Evolutionary conservation across 2,329 filamentous ascomycete genomes (phyloP).

Genomic region (Ambrosiella beaveri): DNA sequence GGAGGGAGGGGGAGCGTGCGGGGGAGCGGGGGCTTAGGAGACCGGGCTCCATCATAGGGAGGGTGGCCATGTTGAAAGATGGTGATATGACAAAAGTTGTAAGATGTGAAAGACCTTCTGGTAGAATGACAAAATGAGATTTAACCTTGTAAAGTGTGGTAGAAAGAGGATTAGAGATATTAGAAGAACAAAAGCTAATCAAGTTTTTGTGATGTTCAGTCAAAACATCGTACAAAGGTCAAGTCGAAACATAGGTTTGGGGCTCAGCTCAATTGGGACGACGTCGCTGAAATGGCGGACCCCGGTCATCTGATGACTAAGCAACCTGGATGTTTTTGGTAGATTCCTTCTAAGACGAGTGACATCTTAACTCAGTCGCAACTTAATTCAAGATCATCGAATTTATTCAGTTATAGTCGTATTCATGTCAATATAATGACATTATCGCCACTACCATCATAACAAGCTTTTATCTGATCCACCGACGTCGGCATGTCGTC

Average conservation of each 20-base stretch:
- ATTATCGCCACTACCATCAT: neutral
- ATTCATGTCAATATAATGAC: no score
- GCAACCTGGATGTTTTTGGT: neutral
- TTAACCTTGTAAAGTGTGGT: neutral
- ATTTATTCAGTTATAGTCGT: neutral
- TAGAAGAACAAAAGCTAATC: neutral
- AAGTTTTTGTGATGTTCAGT: neutral
- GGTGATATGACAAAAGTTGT: neutral
- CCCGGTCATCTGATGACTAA: neutral
- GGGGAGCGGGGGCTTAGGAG: slow-evolving; percentile 11
- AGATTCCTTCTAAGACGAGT: neutral
- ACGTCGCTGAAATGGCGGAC: neutral
- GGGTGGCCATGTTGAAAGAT: slow-evolving; percentile 14
- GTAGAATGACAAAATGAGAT: no score
- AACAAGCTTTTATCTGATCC: neutral
- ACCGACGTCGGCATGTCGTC: neutral
- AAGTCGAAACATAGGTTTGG: neutral
- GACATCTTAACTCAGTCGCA: neutral
- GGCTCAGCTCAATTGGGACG: neutral
- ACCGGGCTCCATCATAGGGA: slow-evolving; percentile 10
- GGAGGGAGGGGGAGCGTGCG: slow-evolving; percentile 11
- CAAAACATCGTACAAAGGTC: neutral
- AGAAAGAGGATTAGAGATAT: neutral
- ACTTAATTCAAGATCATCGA: neutral
- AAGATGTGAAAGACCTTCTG: neutral